Conservation (phyloP, 78 protist species). For the Cavenderia fasciculata region DNA sequence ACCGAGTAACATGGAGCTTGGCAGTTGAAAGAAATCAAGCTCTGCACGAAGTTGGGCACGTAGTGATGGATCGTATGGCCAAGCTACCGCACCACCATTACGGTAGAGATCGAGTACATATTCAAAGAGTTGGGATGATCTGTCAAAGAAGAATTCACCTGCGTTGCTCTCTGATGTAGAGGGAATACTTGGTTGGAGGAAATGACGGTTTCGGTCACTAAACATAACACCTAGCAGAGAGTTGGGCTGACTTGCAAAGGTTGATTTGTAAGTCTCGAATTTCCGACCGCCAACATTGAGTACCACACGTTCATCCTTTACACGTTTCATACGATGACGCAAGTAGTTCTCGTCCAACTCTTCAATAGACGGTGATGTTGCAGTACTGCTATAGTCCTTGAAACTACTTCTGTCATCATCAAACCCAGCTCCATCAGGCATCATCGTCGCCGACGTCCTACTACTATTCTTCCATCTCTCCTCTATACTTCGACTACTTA, state of each 20-base stretch:
- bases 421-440: no score
- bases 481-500: no score
- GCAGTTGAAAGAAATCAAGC: slow-evolving; percentile 54
- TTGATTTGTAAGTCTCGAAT: slow-evolving; percentile 60
- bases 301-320: slow-evolving; percentile 45
- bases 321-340: no score
- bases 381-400: no score
- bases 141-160: slow-evolving; percentile 64
- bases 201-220: slow-evolving; percentile 23
- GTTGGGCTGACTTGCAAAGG: slow-evolving; percentile 6
- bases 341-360: no score
- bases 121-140: slow-evolving; percentile 52
- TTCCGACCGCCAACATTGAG: slow-evolving; percentile 72
- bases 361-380: no score
- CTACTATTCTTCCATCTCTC: no score
- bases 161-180: no score
- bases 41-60: slow-evolving; percentile 19
- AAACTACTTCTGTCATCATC: no score
- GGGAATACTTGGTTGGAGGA: slow-evolving; percentile 22
- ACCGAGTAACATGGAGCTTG: background rate
- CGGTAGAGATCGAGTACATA: slow-evolving; percentile 40
- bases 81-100: slow-evolving; percentile 1
- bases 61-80: background rate
- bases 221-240: slow-evolving; percentile 55
- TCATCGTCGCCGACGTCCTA: no score